phyloP scores from a whole-genome alignment of 2,329 filamentous ascomycete genomes.

The Arachnomyces sp. region DNA sequence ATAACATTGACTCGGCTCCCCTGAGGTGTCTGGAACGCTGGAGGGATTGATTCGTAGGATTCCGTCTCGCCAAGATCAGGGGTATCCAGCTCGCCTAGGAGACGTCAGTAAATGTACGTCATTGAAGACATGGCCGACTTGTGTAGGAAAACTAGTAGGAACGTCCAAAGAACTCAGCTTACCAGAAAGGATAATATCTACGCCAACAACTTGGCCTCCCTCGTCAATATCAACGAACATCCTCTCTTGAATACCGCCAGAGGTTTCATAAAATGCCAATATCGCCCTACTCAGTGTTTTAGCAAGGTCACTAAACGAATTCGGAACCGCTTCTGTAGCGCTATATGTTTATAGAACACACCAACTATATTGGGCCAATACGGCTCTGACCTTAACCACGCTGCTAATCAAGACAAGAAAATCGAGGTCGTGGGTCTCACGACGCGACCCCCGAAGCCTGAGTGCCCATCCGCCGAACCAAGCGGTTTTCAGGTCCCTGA shows the following conservation, averaged over 20 bases:
- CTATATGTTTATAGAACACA: background rate
- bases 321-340: no score
- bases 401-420: conserved; percentile 2
- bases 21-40: conserved; percentile 7
- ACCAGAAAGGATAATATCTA: conserved; percentile 6
- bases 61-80: conserved; percentile 1
- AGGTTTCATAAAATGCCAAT: conserved; percentile 2
- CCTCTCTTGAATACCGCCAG: conserved; percentile 3
- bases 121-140: no score
- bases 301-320: background rate
- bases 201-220: conserved; percentile 5
- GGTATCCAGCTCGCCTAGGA: conserved; percentile 2
- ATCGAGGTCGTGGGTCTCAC: conserved; percentile 5
- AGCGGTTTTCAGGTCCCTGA: conserved; percentile 4
- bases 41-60: conserved; percentile 5
- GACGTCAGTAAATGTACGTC: background rate
- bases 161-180: background rate
- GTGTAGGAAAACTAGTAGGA: background rate
- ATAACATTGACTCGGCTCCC: conserved; percentile 6
- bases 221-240: conserved; percentile 8
- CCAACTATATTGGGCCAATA: conserved; percentile 5
- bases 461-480: conserved; percentile 7
- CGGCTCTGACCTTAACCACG: conserved; percentile 4
- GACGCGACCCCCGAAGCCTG: conserved; percentile 4
- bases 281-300: conserved; percentile 4